phyloP scores from a whole-genome alignment of 345 rosid species.

The Citrus medica region DNA sequence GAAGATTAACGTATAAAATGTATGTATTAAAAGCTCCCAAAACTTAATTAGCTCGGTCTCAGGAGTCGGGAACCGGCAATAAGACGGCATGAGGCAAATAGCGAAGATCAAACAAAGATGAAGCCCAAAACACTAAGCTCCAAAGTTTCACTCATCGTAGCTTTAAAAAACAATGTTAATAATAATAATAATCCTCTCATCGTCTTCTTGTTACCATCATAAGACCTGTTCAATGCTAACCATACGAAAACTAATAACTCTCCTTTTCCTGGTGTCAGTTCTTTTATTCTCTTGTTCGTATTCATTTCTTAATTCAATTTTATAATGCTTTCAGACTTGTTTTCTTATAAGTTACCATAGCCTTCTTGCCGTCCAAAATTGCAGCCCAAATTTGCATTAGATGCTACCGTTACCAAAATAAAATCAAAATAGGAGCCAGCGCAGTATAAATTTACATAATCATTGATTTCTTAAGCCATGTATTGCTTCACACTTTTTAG shows the following conservation, averaged over 20 bases:
- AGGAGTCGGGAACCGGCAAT: neutral
- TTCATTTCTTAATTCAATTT: neutral
- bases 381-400: too few relatives aligned
- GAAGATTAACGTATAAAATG: too few relatives aligned
- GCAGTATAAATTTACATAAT: neutral
- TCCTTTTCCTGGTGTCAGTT: neutral
- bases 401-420: neutral
- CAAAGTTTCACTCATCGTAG: neutral
- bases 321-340: neutral
- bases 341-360: neutral
- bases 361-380: neutral
- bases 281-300: neutral
- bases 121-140: neutral
- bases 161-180: too few relatives aligned
- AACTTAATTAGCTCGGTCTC: too few relatives aligned
- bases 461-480: neutral
- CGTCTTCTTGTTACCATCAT: neutral
- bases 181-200: neutral
- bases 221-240: neutral
- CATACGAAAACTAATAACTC: neutral
- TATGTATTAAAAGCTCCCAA: neutral
- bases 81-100: neutral
- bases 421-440: neutral
- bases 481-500: neutral
- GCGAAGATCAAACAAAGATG: neutral